Base-by-base conservation (phyloP, 2,329 filamentous ascomycete species). In the Pseudodiploospora longispora region DNA sequence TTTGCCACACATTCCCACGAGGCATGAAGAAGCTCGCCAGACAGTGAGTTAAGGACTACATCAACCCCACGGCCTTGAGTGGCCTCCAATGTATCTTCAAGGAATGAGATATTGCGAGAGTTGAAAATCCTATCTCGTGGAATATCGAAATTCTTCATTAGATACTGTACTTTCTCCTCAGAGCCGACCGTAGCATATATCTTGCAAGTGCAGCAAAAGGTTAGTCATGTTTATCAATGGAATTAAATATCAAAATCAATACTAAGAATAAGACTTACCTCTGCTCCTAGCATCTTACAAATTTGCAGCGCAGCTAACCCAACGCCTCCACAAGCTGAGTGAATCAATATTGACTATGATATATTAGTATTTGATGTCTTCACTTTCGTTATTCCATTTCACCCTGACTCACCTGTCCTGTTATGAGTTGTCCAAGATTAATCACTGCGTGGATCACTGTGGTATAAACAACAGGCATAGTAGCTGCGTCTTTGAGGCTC, bases 1-100 rank as follows among this genome's bases (percentile, higher is more conserved):
- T 60, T 52, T 1, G 71, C 68, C 3, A 76, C 55, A 38, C 68
- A 72, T 1, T 61, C 47, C 68, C 66, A 75, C 0, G 65, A 62
- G 3, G 64, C 60, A 12, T 66, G 65, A 0, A 74, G 54, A 0
- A 65, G 48, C 10, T 71, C 65, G 0, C 67, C 66, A 0, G 67
- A 59, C 0, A 70, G 53, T 1, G 64, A 64, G 50, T 69, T 70
- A 5, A 72, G 55, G 0, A 68, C 65, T 0, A 66, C 41, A 35
- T 68, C 61, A 8, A 67, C 62, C 19, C 66, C 63, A 4, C 46
- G 42, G 7, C 57, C 50, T 6, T 48, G 39, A 1, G 61, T 67
- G 4, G 50, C 50, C 1, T 41, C 28, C 41, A 59, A 47, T 3
- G 67, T 44, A 1, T 51, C 59, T 1, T 48, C 30, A 1, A 52